phyloP scores from a whole-genome alignment of 257 asterid genomes.

The Eustoma russellianum region DNA sequence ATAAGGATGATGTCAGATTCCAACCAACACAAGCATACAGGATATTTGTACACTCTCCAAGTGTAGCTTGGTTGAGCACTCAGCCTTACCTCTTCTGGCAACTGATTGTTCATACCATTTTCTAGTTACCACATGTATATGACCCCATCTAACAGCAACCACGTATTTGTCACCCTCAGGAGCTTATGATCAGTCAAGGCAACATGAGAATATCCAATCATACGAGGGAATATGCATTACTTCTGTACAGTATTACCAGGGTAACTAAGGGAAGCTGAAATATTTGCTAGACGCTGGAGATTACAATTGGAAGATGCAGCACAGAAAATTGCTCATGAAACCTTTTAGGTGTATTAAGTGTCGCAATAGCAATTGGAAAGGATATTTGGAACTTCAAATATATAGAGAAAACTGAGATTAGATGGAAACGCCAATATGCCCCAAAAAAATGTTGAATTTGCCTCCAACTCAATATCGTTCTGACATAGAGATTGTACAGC shows the following conservation, averaged over 20 bases:
- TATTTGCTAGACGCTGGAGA: background rate
- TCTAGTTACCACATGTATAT: conserved; percentile 44
- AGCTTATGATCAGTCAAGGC: conserved; percentile 64
- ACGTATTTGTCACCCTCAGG: conserved; percentile 90
- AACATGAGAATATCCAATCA: conserved; percentile 8
- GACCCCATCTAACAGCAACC: conserved; percentile 90
- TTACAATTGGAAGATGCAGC: too few relatives aligned
- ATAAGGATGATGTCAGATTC: conserved; percentile 21
- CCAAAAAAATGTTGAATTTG: too few relatives aligned
- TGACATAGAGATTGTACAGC: too few relatives aligned
- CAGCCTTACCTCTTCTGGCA: conserved; percentile 72
- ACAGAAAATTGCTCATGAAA: too few relatives aligned
- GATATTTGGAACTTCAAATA: too few relatives aligned
- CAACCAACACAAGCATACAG: conserved; percentile 7
- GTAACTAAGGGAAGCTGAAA: background rate
- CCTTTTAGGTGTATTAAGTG: too few relatives aligned
- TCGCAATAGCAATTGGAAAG: too few relatives aligned
- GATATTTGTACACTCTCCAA: conserved; percentile 10
- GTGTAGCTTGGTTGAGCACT: conserved; percentile 15
- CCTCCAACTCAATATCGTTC: too few relatives aligned
- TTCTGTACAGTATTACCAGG: background rate
- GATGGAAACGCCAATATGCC: too few relatives aligned
- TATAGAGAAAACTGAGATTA: too few relatives aligned
- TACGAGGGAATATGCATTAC: too few relatives aligned
- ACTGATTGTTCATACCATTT: conserved; percentile 89